A percentile compares a stretch with the other conserved stretches of the same genome.
Conservation (phyloP, 192 early-diverging fungal species). For the Coemansia sp. region DNA sequence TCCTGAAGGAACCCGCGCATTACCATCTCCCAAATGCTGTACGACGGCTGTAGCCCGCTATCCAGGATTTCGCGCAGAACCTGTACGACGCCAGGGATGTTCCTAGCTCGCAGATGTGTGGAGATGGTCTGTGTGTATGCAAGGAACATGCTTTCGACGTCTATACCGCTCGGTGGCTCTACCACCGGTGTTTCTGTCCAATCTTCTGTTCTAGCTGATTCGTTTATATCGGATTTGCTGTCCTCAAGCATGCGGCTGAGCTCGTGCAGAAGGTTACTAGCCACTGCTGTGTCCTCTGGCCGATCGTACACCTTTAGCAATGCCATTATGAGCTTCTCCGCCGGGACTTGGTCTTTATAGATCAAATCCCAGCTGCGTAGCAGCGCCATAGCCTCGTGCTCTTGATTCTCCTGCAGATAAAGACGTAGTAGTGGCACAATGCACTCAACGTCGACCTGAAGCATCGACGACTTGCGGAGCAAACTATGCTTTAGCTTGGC, state of each 20-base stretch:
- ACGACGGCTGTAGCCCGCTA: slow-evolving; percentile 12
- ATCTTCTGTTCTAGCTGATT: background rate
- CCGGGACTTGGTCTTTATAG: slow-evolving; percentile 28
- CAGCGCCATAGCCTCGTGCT: slow-evolving; percentile 29
- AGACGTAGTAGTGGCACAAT: slow-evolving; percentile 45
- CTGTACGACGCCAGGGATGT: slow-evolving; percentile 32
- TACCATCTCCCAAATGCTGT: slow-evolving; percentile 29
- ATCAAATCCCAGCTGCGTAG: slow-evolving; percentile 44
- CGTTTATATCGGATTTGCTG: background rate
- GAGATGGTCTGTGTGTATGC: slow-evolving; percentile 22
- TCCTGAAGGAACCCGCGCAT: slow-evolving; percentile 40
- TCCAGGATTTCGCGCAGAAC: slow-evolving; percentile 31
- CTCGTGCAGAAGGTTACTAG: slow-evolving; percentile 14
- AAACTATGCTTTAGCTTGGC: slow-evolving; percentile 9
- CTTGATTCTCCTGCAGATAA: slow-evolving; percentile 28
- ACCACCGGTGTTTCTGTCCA: background rate
- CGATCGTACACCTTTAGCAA: slow-evolving; percentile 38
- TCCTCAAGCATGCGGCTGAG: slow-evolving; percentile 3
- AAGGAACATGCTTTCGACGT: background rate
- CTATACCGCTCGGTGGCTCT: background rate
- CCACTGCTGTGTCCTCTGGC: slow-evolving; percentile 20
- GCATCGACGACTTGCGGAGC: slow-evolving; percentile 13
- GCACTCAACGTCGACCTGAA: slow-evolving; percentile 38
- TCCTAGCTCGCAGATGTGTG: slow-evolving; percentile 23
- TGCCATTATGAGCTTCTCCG: slow-evolving; percentile 35